Conservation (phyloP, 2,329 filamentous ascomycete species). For the Fusarium abutilonis region DNA sequence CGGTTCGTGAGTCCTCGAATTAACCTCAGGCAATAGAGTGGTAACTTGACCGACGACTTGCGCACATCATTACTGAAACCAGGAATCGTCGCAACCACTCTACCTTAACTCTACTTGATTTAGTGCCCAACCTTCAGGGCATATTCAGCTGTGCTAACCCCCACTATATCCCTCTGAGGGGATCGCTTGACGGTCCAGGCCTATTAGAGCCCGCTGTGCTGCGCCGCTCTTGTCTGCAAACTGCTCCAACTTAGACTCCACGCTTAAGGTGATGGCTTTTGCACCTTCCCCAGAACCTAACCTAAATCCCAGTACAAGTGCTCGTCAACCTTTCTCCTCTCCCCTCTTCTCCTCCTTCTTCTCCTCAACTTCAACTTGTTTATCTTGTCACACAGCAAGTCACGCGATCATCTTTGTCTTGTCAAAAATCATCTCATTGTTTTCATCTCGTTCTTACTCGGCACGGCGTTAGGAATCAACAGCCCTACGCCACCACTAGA, state of each 20-base stretch:
- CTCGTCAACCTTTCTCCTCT: conserved; percentile 37
- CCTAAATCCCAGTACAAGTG: conserved; percentile 27
- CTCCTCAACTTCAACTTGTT: conserved; percentile 21
- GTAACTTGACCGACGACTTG: conserved; percentile 26
- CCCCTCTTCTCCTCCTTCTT: conserved; percentile 12
- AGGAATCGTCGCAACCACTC: conserved; percentile 9
- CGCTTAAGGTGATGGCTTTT: conserved; percentile 10
- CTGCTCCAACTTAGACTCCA: conserved; percentile 33
- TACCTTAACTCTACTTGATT: conserved; percentile 17
- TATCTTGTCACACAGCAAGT: conserved; percentile 20
- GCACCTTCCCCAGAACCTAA: conserved; percentile 29
- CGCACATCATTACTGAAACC: conserved; percentile 32
- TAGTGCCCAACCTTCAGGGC: conserved; percentile 26
- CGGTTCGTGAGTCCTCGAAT: conserved; percentile 12
- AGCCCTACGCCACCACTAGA: conserved; percentile 18
- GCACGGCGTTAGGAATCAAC: conserved; percentile 17
- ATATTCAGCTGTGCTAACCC: conserved; percentile 6
- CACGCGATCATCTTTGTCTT: conserved; percentile 9
- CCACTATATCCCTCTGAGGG: conserved; percentile 13
- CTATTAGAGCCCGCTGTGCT: conserved; percentile 13
- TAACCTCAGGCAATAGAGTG: conserved; percentile 31
- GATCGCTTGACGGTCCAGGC: conserved; percentile 23
- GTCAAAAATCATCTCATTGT: not conserved
- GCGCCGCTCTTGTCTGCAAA: conserved; percentile 26
- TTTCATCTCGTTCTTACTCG: not conserved